Evolutionary conservation across 176 grass and related monocot species (phyloP).

Genomic region (Zea luxurians): DNA sequence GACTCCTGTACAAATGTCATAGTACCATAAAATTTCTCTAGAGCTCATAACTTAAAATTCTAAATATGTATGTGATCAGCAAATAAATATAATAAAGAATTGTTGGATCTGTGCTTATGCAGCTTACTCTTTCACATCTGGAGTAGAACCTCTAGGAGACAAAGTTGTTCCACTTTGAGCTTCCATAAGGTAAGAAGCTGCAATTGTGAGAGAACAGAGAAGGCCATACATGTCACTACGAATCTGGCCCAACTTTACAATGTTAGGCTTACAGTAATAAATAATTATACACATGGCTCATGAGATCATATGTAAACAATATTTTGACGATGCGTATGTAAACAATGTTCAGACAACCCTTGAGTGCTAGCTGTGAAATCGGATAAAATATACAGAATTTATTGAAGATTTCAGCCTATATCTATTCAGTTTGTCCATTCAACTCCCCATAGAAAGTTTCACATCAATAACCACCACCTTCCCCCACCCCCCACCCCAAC

Average conservation of each 20-base stretch:
- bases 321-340: background rate
- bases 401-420: background rate
- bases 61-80: background rate
- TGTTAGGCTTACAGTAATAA: background rate
- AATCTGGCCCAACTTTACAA: background rate
- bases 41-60: background rate
- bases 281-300: background rate
- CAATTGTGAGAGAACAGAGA: conserved; percentile 31
- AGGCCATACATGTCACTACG: conserved; percentile 14
- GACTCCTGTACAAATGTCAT: conserved; percentile 35
- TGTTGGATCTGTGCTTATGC: background rate
- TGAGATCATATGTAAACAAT: conserved; percentile 19
- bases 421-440: too few species aligned
- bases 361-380: background rate
- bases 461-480: too few species aligned
- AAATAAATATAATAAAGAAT: background rate
- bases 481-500: too few species aligned
- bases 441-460: too few species aligned
- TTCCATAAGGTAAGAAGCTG: conserved; percentile 72
- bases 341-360: background rate
- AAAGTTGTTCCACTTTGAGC: conserved; percentile 53
- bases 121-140: conserved; percentile 65
- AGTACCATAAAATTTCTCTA: background rate
- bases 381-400: background rate
- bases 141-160: conserved; percentile 51